Evolutionary conservation across 371 early-diverging fungal species (phyloP), one percentile per base, ranked within the genome.

Genomic region (Mucor sp.): DNA sequence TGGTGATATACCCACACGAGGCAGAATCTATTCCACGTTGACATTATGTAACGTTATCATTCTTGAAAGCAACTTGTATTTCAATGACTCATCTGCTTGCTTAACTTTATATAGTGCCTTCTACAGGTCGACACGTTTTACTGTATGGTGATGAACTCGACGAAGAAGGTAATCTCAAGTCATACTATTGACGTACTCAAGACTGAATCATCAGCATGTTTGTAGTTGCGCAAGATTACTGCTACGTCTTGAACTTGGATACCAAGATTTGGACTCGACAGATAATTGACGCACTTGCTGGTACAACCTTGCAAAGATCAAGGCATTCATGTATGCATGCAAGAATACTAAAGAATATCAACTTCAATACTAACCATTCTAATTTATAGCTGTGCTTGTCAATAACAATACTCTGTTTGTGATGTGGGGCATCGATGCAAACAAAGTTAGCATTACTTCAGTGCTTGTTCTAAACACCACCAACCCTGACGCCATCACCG

Each of bases 351-450:
- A 27, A 3, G 35, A 44, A 44, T 2, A 19, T n/a, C 11, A 62
- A 19, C 6, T 2, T 19, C 2, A 47, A 0, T 23, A 4, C 19
- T 21, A 9, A 48, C 30, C 30, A 30, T 6, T 30, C 6, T 2
- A 55, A 15, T 30, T n/a, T 27, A 17, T 55, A 55, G 63, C 63
- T 53, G 63, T 62, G 0, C 12, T 53, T 17, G 50, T 50, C 3
- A 39, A 35, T 1, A 53, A 62, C 21, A 48, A 53, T 14, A 62
- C 63, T 6, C 3, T 62, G 6, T 35, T 53, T 17, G n/a, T 62
- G 0, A 35, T 62, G 25, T 62, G 63, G 63, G 63, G 63, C 25
- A n/a, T 37, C 23, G 50, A 62, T 35, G 15, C 53, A 3, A 62
- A 53, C 23, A 32, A 35, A 37, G 53, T 11, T 1, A 55, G 63